These are phyloP conservation scores for Stemphylium vesicarium DNA, from an alignment of 2,329 filamentous ascomycete genomes.

Conservation along the genomic window DNA sequence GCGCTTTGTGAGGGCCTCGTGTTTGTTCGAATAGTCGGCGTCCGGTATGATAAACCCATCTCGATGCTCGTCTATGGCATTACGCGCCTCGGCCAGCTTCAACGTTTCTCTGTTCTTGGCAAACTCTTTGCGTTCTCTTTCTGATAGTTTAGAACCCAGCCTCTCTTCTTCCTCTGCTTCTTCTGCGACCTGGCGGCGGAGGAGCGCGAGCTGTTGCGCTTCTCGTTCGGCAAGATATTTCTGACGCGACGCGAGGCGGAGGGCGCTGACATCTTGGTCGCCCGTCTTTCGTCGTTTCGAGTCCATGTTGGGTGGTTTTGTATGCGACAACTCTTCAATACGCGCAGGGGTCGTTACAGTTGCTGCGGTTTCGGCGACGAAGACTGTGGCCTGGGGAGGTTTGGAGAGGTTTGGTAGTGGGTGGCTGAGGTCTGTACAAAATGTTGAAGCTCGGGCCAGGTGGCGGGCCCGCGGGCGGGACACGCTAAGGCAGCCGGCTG, in stretches of 20 bases:
- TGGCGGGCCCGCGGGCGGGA: constrained; percentile 3
- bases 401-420: background rate
- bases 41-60: constrained; percentile 94
- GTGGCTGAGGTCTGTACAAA: constrained; percentile 7
- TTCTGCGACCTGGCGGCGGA: constrained; percentile 88
- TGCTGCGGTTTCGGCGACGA: too few species aligned
- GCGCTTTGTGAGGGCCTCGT: constrained; percentile 86
- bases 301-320: constrained; percentile 25
- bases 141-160: constrained; percentile 72
- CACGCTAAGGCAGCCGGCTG: background rate
- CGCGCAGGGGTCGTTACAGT: too few species aligned
- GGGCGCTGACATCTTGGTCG: constrained; percentile 65
- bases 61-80: constrained; percentile 86
- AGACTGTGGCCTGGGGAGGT: background rate
- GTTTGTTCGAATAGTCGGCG: constrained; percentile 87
- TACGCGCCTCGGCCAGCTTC: constrained; percentile 79
- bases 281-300: constrained; percentile 37
- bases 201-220: constrained; percentile 79
- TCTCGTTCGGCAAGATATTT: constrained; percentile 95
- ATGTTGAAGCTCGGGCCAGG: constrained; percentile 17
- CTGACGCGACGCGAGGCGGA: constrained; percentile 84
- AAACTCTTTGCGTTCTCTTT: constrained; percentile 83
- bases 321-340: background rate
- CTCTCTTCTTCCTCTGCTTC: constrained; percentile 79
- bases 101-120: constrained; percentile 81